phyloP scores from a whole-genome alignment of 2,329 filamentous ascomycete genomes.

The Aspergillus sp. region DNA sequence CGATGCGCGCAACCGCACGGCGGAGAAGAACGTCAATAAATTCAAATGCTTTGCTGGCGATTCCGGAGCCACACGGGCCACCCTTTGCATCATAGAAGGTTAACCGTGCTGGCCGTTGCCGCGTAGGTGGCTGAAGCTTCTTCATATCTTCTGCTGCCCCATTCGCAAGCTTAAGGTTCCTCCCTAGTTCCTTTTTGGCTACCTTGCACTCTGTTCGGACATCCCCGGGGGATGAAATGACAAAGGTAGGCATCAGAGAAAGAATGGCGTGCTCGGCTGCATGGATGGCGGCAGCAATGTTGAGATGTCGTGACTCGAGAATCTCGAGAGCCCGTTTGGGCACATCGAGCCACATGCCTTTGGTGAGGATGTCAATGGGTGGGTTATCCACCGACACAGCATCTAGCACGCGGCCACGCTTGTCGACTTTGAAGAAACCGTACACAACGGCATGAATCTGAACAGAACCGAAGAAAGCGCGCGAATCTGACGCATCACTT shows the following conservation, averaged over 20 bases:
- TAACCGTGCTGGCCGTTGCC: conserved; percentile 80
- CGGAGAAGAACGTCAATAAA: conserved; percentile 74
- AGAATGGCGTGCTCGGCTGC: conserved; percentile 90
- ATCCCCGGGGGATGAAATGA: conserved; percentile 84
- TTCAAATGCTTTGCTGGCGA: conserved; percentile 89
- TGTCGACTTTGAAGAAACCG: conserved; percentile 96
- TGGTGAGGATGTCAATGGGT: conserved; percentile 76
- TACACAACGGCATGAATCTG: conserved; percentile 85
- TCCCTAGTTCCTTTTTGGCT: conserved; percentile 79
- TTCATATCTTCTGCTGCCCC: conserved; percentile 13
- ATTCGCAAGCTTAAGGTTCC: conserved; percentile 35
- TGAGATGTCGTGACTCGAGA: conserved; percentile 65
- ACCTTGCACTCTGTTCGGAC: conserved; percentile 93
- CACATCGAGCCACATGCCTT: conserved; percentile 94
- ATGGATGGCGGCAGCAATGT: conserved; percentile 86
- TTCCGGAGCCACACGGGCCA: conserved; percentile 74
- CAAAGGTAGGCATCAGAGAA: conserved; percentile 81
- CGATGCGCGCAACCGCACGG: conserved; percentile 72
- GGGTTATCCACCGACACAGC: conserved; percentile 91
- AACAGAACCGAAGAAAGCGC: conserved; percentile 81
- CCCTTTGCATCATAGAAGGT: conserved; percentile 97
- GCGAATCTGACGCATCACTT: conserved; percentile 50
- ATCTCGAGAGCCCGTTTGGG: conserved; percentile 75
- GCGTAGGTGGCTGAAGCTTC: conserved; percentile 31
- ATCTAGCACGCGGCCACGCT: conserved; percentile 77